Evolutionary conservation across 208 protist genomes (phyloP), one percentile per base, ranked within the genome.

Genomic region (Trypanosoma lewisi): DNA sequence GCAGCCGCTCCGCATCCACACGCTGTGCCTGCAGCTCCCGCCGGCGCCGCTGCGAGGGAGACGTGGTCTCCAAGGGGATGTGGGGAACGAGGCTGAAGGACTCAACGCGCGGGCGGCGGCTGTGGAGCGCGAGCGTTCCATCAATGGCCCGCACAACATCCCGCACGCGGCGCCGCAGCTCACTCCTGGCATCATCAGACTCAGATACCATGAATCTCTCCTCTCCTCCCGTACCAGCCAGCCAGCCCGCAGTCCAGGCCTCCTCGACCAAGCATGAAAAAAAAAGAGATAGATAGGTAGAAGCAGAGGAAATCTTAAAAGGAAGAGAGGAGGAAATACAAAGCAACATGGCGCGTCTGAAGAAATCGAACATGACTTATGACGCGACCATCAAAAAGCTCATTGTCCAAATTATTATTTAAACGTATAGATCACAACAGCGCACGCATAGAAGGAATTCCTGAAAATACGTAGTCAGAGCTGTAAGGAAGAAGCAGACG

Each of bases 61-160:
- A 7, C 48, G 34, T 12, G 12, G 41, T 28, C 53, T 11, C 17
- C 14, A 37, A 47, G 14, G 50, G 48, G 7, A 34, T 4, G 39
- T 60, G 55, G 37, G 55, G 39, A 9, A 50, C 23, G 11, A n/a
- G 23, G 6, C 9, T 36, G 42, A 36, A 49, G 16, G 2, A 9
- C 25, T 50, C 17, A 36, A 11, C 25, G 33, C 51, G 14, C 12
- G 27, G 33, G 14, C 21, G 44, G 3, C 55, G 62, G 33, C 48
- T 34, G 27, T 21, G 25, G 7, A 52, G 36, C 25, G 5, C 36
- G 16, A 61, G 53, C 23, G 72, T 67, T 19, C 63, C 49, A 54
- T 90, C 80, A 37, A 90, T 85, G n/a, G 56, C 66, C 7, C 60
- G 72, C 75, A 90, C 69, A 44, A 83, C 80, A n/a, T 69, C 44